Evolutionary conservation across 139 green algal species (phyloP), one percentile per base, ranked within the genome.

Genomic region (Chlamydomonas incerta): DNA sequence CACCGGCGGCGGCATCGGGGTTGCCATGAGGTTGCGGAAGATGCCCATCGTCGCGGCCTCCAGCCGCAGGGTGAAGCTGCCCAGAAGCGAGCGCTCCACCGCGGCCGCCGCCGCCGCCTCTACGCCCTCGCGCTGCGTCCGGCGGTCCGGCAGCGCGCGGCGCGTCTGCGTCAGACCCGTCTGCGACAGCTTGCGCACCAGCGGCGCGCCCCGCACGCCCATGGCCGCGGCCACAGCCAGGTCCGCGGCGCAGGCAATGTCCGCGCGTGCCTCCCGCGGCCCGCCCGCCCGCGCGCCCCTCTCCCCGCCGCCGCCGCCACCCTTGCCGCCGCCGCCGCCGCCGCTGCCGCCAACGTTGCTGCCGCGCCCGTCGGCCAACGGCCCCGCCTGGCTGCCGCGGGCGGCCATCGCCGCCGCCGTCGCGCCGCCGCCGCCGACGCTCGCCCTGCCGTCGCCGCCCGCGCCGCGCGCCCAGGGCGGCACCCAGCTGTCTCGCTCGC

Each of bases 121-220:
- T 2, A 23, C n/a, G 26, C 17, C 46, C 28, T 28, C 76, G 20
- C 63, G n/a, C 41, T 52, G 28, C 18, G 35, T 37, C 9, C n/a
- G 10, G 26, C 76, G 41, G 57, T 50, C 76, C 15, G 76, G 76
- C 60, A 83, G 63, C 41, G 63, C 23, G 6, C 76, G 76, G 15
- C 18, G 62, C 37, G 75, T 83, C 28, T 33, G 28, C 62, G 60
- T 47, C 24, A 83, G 62, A 37, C 75, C 75, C 62, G 75, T n/a
- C n/a, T 65, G 37, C 26, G 75, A 83, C n/a, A 83, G 62, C 76
- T 83, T 83, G 5, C 76, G 76, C 5, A 83, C 63, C 62, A 83
- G 76, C 41, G 76, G 76, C 62, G 76, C 76, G 29, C 76, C 76
- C 0, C 46, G 29, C 41, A 83, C 63, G 17, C 76, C 76, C 60